Evolutionary conservation across 352 stramenopile species (phyloP).

Genomic region (Elongisporangium senticosum): DNA sequence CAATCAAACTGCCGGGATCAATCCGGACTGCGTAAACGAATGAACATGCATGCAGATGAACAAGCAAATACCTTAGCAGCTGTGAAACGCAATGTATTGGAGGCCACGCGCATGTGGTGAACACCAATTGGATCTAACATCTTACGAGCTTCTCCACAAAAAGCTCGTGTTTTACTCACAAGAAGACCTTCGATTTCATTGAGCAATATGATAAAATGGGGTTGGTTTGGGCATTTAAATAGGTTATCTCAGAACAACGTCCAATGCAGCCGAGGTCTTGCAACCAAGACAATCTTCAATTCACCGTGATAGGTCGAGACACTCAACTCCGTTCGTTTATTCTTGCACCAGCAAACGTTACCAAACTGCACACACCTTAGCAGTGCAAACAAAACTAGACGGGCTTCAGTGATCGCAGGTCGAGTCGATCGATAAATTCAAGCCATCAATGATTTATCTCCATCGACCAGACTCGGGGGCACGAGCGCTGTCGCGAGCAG

Average conservation of each 20-base stretch:
- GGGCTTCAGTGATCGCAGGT: neutral
- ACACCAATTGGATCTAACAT: too few species aligned
- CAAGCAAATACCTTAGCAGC: too few species aligned
- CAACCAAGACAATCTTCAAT: neutral
- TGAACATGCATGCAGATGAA: neutral
- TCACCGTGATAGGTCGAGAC: neutral
- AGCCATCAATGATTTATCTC: constrained; percentile 32
- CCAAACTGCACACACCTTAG: neutral
- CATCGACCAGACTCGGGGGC: constrained; percentile 61
- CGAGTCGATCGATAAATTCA: constrained; percentile 2
- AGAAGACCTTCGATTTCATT: too few species aligned
- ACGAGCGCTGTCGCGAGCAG: constrained; percentile 21
- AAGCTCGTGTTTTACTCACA: too few species aligned
- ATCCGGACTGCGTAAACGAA: neutral
- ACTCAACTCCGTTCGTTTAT: neutral
- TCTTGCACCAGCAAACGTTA: neutral
- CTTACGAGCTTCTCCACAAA: too few species aligned
- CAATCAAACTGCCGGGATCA: neutral
- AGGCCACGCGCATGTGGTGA: too few species aligned
- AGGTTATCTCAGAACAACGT: neutral
- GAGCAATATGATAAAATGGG: neutral
- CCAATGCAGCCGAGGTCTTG: neutral
- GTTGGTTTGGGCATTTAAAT: neutral
- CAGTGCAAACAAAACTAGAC: neutral
- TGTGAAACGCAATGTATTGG: too few species aligned